Evolutionary conservation across 768 basidiomycete genomes (phyloP).

Genomic region (Xerocomus potaroensis): DNA sequence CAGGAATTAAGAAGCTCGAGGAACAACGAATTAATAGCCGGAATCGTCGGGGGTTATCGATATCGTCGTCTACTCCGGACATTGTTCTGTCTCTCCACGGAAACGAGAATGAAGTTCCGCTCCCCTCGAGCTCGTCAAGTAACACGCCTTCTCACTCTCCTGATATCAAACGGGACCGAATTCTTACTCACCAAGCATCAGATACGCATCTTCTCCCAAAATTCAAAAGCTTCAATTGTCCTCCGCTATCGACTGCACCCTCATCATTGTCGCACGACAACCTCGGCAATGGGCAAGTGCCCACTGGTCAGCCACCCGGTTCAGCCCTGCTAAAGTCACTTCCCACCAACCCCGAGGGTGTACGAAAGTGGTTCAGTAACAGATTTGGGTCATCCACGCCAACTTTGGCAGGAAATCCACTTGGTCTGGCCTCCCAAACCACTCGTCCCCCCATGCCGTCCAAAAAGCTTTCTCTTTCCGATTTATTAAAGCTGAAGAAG

Average conservation of each 20-base stretch:
- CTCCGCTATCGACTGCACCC: slow-evolving; percentile 38
- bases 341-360: slow-evolving; percentile 72
- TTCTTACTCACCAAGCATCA: slow-evolving; percentile 63
- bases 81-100: slow-evolving; percentile 41
- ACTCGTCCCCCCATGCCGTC: slow-evolving; percentile 37
- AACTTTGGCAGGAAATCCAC: slow-evolving; percentile 35
- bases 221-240: slow-evolving; percentile 40
- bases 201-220: slow-evolving; percentile 61
- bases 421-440: slow-evolving; percentile 31
- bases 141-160: slow-evolving; percentile 48
- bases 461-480: slow-evolving; percentile 66
- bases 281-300: slow-evolving; percentile 33
- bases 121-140: slow-evolving; percentile 46
- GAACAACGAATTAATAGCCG: slow-evolving; percentile 58
- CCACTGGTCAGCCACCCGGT: slow-evolving; percentile 30
- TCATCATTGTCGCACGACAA: slow-evolving; percentile 53
- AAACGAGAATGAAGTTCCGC: slow-evolving; percentile 41
- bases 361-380: slow-evolving; percentile 73
- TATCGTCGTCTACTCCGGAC: slow-evolving; percentile 48
- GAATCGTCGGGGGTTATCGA: slow-evolving; percentile 47
- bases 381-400: slow-evolving; percentile 48
- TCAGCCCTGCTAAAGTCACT: slow-evolving; percentile 42
- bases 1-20: slow-evolving; percentile 76
- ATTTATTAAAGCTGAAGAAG: slow-evolving; percentile 54
- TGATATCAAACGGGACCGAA: slow-evolving; percentile 53